Percentiles rank a stretch among this genome's conserved stretches.
These are phyloP conservation scores for Aquilaria sinensis DNA, from an alignment of 345 rosid genomes.

Conservation along the genomic window DNA sequence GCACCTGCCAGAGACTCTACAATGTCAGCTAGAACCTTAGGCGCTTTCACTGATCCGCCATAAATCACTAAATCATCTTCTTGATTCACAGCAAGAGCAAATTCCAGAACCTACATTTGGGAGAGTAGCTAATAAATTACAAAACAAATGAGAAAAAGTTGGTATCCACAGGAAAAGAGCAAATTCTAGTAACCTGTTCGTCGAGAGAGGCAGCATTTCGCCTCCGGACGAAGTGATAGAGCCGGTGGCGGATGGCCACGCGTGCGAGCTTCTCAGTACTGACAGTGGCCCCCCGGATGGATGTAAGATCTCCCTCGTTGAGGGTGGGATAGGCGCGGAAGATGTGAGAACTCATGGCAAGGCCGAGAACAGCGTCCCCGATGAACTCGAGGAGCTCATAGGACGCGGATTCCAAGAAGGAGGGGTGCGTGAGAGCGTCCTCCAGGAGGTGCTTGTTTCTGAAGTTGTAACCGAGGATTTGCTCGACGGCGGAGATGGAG, in stretches of 20 bases:
- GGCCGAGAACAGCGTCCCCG: constrained; percentile 59
- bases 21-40: constrained; percentile 74
- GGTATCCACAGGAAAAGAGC: background rate
- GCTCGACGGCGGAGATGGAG: constrained; percentile 41
- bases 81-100: constrained; percentile 38
- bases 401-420: constrained; percentile 28
- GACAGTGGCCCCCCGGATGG: constrained; percentile 53
- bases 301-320: constrained; percentile 49
- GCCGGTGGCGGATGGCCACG: constrained; percentile 45
- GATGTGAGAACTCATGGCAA: constrained; percentile 40
- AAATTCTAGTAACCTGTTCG: constrained; percentile 30
- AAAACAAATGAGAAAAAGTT: background rate
- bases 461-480: constrained; percentile 44
- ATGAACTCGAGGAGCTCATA: constrained; percentile 78
- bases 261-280: constrained; percentile 89
- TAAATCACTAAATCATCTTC: constrained; percentile 40
- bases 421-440: constrained; percentile 72
- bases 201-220: constrained; percentile 41
- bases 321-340: constrained; percentile 46
- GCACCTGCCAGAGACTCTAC: constrained; percentile 80
- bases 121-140: background rate
- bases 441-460: constrained; percentile 35
- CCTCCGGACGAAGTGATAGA: constrained; percentile 32
- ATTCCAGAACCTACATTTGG: constrained; percentile 46
- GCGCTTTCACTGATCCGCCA: constrained; percentile 75